phyloP scores from a whole-genome alignment of 371 early-diverging fungal species.

The Mucor circinelloides region DNA sequence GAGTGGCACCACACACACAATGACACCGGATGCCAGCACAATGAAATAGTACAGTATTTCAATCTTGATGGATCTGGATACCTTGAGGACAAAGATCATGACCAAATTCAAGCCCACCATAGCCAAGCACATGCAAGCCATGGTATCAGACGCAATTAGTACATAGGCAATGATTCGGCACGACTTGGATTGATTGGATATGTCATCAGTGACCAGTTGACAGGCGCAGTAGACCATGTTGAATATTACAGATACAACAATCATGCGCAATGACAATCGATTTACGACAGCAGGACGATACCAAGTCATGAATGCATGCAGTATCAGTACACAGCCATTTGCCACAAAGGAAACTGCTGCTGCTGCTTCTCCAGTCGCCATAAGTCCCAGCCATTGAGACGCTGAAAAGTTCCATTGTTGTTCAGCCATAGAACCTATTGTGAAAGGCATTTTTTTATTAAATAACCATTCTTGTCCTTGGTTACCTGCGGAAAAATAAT shows the following conservation, averaged over 20 bases:
- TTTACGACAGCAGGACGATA: slow-evolving; percentile 30
- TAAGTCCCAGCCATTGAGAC: slow-evolving; percentile 7
- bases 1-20: slow-evolving; percentile 21
- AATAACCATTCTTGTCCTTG: background rate
- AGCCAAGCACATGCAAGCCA: slow-evolving; percentile 33
- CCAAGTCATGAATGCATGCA: slow-evolving; percentile 23
- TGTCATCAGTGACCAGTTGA: slow-evolving; percentile 13
- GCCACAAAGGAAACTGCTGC: slow-evolving; percentile 18
- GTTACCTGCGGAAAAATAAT: background rate
- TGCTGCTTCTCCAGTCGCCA: slow-evolving; percentile 6
- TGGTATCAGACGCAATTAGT: slow-evolving; percentile 27
- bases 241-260: slow-evolving; percentile 25
- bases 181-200: background rate
- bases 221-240: slow-evolving; percentile 25
- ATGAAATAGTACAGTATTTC: slow-evolving; percentile 36
- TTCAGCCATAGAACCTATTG: background rate
- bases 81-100: slow-evolving; percentile 33
- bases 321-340: slow-evolving; percentile 14
- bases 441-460: background rate
- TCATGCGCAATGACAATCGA: slow-evolving; percentile 40
- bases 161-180: slow-evolving; percentile 28
- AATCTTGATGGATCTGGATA: slow-evolving; percentile 19
- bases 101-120: slow-evolving; percentile 43
- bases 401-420: background rate
- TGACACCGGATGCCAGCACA: slow-evolving; percentile 9